Evolutionary conservation across 2,329 filamentous ascomycete genomes (phyloP).

Genomic region (Arthrobotrys iridis): DNA sequence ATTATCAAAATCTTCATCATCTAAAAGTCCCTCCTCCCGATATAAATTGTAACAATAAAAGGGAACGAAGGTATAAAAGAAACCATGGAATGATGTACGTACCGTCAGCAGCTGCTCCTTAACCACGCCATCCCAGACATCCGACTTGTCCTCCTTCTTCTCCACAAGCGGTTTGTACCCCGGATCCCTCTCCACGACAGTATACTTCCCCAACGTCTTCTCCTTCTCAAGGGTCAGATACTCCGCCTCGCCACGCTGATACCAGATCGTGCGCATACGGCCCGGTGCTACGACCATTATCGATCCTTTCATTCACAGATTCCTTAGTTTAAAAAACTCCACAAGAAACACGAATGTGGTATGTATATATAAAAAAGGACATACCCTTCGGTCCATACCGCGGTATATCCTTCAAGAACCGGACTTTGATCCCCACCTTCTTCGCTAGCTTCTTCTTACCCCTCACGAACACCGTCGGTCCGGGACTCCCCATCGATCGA

Average conservation of each 20-base stretch:
- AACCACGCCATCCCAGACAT: background rate
- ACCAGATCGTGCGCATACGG: slow-evolving; percentile 65
- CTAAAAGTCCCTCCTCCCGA: background rate
- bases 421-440: slow-evolving; percentile 65
- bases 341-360: slow-evolving; percentile 56
- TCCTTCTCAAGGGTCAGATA: slow-evolving; percentile 39
- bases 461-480: slow-evolving; percentile 60
- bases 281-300: slow-evolving; percentile 67
- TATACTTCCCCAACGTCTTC: slow-evolving; percentile 33
- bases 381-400: slow-evolving; percentile 66
- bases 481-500: slow-evolving; percentile 53
- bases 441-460: slow-evolving; percentile 63
- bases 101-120: slow-evolving; percentile 20
- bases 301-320: slow-evolving; percentile 62
- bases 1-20: slow-evolving; percentile 51
- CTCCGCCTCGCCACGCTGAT: slow-evolving; percentile 38
- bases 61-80: background rate
- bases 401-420: slow-evolving; percentile 66
- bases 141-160: background rate
- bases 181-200: slow-evolving; percentile 46
- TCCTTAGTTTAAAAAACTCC: slow-evolving; percentile 21
- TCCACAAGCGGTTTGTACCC: slow-evolving; percentile 27
- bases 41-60: background rate
- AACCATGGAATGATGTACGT: slow-evolving; percentile 2
- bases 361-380: slow-evolving; percentile 2